These are phyloP conservation scores for Linum tenue DNA, from an alignment of 345 rosid species.

Conservation along the genomic window DNA sequence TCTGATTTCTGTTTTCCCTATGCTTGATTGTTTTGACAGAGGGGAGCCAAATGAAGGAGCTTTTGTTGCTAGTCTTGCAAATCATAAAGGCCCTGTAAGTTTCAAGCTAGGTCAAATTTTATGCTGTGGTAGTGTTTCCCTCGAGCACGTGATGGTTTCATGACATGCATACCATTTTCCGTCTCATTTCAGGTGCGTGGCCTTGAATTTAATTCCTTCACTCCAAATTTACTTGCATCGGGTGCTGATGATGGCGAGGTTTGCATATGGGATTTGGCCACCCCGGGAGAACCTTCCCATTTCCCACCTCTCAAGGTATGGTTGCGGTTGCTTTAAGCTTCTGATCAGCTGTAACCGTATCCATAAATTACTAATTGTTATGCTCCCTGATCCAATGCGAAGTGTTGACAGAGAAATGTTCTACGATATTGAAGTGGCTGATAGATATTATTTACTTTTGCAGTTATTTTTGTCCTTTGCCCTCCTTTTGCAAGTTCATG, in stretches of 20 bases:
- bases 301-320: slow-evolving; percentile 76
- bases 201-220: slow-evolving; percentile 72
- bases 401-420: neutral
- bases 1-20: neutral
- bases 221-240: slow-evolving; percentile 86
- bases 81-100: slow-evolving; percentile 95
- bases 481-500: neutral
- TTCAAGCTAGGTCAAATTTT: slow-evolving; percentile 1
- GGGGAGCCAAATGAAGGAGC: slow-evolving; percentile 50
- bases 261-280: slow-evolving; percentile 85
- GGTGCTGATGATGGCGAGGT: slow-evolving; percentile 98
- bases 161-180: slow-evolving; percentile 2
- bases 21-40: slow-evolving; percentile 27
- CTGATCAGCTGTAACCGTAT: neutral
- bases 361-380: neutral
- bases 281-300: slow-evolving; percentile 71
- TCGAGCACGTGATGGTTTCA: slow-evolving; percentile 3
- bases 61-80: slow-evolving; percentile 63
- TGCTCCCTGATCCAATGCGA: neutral
- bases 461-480: neutral
- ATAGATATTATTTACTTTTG: too few relatives aligned
- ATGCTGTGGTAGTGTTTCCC: neutral
- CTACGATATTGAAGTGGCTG: neutral
- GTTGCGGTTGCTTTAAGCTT: neutral
- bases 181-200: slow-evolving; percentile 73